Conservation (phyloP, 129 eudicot genomes). For the Centrapalus pauciflorus region DNA sequence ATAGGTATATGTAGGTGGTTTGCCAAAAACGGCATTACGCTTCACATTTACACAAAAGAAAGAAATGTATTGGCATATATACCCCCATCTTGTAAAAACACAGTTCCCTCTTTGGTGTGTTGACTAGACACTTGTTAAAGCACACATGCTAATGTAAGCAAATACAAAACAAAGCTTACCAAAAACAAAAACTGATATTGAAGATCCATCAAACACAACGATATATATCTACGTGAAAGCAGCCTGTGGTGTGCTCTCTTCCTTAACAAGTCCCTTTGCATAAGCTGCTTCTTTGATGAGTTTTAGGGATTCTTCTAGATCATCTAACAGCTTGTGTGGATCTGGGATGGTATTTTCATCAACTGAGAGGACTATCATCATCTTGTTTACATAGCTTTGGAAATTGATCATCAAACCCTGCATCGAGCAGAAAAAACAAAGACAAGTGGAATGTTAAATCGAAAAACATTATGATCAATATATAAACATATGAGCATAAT, state of each 20-base stretch:
- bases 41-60: neutral
- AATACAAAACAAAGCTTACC: neutral
- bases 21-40: neutral
- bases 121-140: neutral
- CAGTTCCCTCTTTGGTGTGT: neutral
- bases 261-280: slow-evolving; percentile 40
- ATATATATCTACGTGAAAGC: slow-evolving; percentile 6
- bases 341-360: slow-evolving; percentile 43
- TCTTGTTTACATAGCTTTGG: slow-evolving; percentile 50
- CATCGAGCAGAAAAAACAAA: neutral
- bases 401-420: slow-evolving; percentile 49
- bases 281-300: slow-evolving; percentile 44
- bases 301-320: slow-evolving; percentile 38
- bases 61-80: neutral
- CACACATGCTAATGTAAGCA: neutral
- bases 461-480: neutral
- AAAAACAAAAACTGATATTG: neutral
- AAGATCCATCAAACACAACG: neutral
- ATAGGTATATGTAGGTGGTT: neutral
- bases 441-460: neutral
- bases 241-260: neutral
- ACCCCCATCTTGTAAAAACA: no score
- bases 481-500: neutral
- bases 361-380: slow-evolving; percentile 37
- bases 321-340: slow-evolving; percentile 39